Evolutionary conservation across 2,329 filamentous ascomycete genomes (phyloP).

Genomic region (Penicillium italicum): DNA sequence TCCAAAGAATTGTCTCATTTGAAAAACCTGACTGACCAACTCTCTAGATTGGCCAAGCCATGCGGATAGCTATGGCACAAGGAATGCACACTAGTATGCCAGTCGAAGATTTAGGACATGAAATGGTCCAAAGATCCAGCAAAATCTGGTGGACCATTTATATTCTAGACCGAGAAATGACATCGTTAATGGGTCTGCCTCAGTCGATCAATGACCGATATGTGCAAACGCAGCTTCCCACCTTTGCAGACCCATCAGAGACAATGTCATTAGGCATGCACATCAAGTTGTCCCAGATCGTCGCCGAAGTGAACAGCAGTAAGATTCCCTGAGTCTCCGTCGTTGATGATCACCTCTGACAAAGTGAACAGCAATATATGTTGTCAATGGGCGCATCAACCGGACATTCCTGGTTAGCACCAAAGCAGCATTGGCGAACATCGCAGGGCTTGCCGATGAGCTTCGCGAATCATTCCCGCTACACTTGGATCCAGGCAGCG

Average conservation of each 20-base stretch:
- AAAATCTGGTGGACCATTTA: slow-evolving; percentile 57
- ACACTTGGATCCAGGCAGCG: slow-evolving; percentile 37
- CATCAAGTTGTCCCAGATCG: slow-evolving; percentile 46
- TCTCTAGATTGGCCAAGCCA: slow-evolving; percentile 52
- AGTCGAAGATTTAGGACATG: slow-evolving; percentile 44
- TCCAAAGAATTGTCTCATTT: slow-evolving; percentile 42
- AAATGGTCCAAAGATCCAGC: slow-evolving; percentile 48
- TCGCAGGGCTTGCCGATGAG: slow-evolving; percentile 42
- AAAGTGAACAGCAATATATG: slow-evolving; percentile 40
- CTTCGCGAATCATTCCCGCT: slow-evolving; percentile 39
- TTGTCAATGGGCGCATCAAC: slow-evolving; percentile 37
- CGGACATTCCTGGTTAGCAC: slow-evolving; percentile 39
- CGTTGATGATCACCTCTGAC: background rate
- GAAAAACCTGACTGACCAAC: slow-evolving; percentile 42
- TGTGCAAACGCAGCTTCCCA: slow-evolving; percentile 47
- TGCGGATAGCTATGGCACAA: slow-evolving; percentile 51
- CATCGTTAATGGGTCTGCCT: slow-evolving; percentile 53
- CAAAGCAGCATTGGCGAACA: slow-evolving; percentile 39
- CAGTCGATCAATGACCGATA: slow-evolving; percentile 52
- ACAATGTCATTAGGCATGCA: slow-evolving; percentile 45
- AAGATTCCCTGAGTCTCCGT: slow-evolving; percentile 13
- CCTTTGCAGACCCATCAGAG: slow-evolving; percentile 40
- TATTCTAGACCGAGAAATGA: slow-evolving; percentile 53
- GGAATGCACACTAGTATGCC: slow-evolving; percentile 55
- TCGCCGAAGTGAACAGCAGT: slow-evolving; percentile 47